Percentiles rank a stretch among this genome's conserved stretches.
These are phyloP conservation scores for Kluyveromyces aestuarii DNA, from an alignment of 805 yeast genomes.

Conservation along the genomic window DNA sequence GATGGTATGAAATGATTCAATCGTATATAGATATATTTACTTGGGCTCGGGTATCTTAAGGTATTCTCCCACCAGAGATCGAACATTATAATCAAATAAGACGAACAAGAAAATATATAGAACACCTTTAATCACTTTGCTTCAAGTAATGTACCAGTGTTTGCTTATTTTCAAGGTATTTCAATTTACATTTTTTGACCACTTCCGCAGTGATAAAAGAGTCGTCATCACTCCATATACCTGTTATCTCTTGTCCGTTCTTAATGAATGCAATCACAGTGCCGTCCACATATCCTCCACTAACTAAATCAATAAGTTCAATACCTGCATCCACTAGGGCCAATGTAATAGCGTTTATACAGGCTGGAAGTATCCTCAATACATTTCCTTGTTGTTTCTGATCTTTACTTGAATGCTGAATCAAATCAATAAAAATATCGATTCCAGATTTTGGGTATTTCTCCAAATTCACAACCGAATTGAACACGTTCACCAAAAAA, in stretches of 20 bases:
- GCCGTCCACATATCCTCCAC: slow-evolving; percentile 45
- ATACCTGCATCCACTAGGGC: slow-evolving; percentile 83
- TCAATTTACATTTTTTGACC: slow-evolving; percentile 36
- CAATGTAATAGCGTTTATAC: slow-evolving; percentile 38
- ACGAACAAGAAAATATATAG: background rate
- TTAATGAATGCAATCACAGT: slow-evolving; percentile 44
- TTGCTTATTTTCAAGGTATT: slow-evolving; percentile 15
- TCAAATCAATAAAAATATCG: slow-evolving; percentile 62
- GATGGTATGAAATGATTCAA: slow-evolving; percentile 14
- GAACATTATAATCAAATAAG: too few relatives aligned
- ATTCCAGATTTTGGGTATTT: slow-evolving; percentile 88
- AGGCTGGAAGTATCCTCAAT: slow-evolving; percentile 33
- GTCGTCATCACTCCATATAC: slow-evolving; percentile 42
- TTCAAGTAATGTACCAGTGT: slow-evolving; percentile 14
- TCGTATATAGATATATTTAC: too few relatives aligned
- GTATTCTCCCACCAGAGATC: too few relatives aligned
- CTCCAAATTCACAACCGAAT: slow-evolving; percentile 36
- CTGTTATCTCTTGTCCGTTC: slow-evolving; percentile 49
- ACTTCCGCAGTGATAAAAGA: slow-evolving; percentile 25
- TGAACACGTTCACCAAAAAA: slow-evolving; percentile 31
- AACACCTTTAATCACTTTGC: slow-evolving; percentile 5
- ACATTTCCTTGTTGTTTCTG: slow-evolving; percentile 9
- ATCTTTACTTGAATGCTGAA: slow-evolving; percentile 20
- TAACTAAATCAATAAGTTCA: slow-evolving; percentile 68
- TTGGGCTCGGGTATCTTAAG: too few relatives aligned